Percentiles rank a stretch among this genome's conserved stretches.
Conservation (phyloP, 257 asterid genomes). For the Jacaranda copaia region DNA sequence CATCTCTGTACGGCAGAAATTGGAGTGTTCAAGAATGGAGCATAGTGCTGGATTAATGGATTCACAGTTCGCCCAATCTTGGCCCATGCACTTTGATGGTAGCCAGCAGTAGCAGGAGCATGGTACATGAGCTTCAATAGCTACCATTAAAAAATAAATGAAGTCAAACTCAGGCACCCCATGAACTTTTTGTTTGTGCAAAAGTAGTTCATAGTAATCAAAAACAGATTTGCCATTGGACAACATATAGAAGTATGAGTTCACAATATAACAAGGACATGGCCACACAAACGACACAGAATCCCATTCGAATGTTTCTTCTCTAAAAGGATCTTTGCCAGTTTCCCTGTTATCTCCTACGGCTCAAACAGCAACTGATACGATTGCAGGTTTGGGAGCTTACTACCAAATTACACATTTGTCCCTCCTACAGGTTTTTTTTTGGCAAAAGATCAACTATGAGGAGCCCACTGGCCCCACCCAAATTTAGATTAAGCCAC, state of each 20-base stretch:
- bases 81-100: slow-evolving; percentile 91
- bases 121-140: slow-evolving; percentile 93
- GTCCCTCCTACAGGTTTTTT: background rate
- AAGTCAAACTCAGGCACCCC: slow-evolving; percentile 14
- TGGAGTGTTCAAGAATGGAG: slow-evolving; percentile 83
- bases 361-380: too few relatives aligned
- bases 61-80: slow-evolving; percentile 69
- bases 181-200: slow-evolving; percentile 18
- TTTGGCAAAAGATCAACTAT: background rate
- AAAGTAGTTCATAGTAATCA: background rate
- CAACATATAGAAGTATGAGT: background rate
- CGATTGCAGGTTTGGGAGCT: too few relatives aligned
- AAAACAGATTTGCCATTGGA: slow-evolving; percentile 8
- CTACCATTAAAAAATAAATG: slow-evolving; percentile 44
- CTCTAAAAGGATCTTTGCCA: too few relatives aligned
- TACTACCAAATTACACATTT: too few relatives aligned
- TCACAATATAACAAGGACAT: background rate
- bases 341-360: too few relatives aligned
- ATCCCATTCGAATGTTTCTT: too few relatives aligned
- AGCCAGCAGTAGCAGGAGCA: slow-evolving; percentile 87
- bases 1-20: slow-evolving; percentile 69
- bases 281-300: slow-evolving; percentile 1
- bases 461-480: background rate
- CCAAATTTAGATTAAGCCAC: slow-evolving; percentile 1
- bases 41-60: slow-evolving; percentile 69